A percentile compares a stretch with the other conserved stretches of the same genome.
Conservation (phyloP, 129 eudicot species). For the Artemisia annua region DNA sequence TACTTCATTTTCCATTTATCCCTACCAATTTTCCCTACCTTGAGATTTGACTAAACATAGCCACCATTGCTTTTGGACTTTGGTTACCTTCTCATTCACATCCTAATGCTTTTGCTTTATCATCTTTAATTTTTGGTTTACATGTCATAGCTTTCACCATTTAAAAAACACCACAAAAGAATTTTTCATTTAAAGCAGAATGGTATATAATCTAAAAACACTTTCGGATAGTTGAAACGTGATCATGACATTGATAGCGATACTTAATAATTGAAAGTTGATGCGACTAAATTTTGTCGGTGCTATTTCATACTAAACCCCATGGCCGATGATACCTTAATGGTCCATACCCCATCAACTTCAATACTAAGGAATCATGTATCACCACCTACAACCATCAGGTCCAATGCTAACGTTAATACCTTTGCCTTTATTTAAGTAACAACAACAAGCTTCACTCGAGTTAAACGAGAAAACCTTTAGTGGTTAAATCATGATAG, state of each 20-base stretch:
- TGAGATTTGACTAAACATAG: constrained; percentile 14
- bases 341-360: constrained; percentile 25
- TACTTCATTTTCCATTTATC: background rate
- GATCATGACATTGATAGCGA: constrained; percentile 14
- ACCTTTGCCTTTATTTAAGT: background rate
- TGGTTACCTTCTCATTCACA: constrained; percentile 16
- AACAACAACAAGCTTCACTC: background rate
- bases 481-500: constrained; percentile 12
- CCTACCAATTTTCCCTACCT: constrained; percentile 9
- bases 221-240: background rate
- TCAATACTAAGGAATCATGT: background rate
- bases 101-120: constrained; percentile 28
- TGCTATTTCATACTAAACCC: constrained; percentile 8
- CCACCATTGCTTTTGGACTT: constrained; percentile 23
- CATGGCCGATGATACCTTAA: constrained; percentile 10
- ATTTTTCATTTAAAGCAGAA: background rate
- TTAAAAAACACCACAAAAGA: background rate
- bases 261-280: constrained; percentile 23
- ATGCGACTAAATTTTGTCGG: constrained; percentile 24
- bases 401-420: background rate
- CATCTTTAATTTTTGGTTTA: constrained; percentile 16
- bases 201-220: constrained; percentile 8
- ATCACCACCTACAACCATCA: constrained; percentile 8
- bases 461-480: constrained; percentile 1
- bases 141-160: constrained; percentile 20